Evolutionary conservation across 345 rosid genomes (phyloP), one percentile per base, ranked within the genome.

Genomic region (Ricinus communis): DNA sequence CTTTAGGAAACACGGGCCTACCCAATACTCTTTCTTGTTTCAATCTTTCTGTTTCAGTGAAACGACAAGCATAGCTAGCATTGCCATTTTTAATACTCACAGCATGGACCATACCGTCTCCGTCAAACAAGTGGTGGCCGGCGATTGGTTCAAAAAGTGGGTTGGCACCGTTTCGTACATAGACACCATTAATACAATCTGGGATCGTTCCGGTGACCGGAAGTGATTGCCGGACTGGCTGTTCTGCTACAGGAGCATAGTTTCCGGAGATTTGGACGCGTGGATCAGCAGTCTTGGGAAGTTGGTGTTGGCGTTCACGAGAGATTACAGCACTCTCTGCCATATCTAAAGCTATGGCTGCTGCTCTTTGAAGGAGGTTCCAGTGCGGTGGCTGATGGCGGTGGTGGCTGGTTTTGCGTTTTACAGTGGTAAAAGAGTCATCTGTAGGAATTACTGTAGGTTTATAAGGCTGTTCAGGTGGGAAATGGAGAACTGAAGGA

Each of bases 81-180:
- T 69, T 24, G 22, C 96, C 96, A 58, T 81, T 78, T 1, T 41
- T 66, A 58, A 94, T 82, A 46, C 66, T 74, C 43, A 94, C 91
- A 14, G 96, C 91, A 66, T 94, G 98, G 52, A 94, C 86, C 98
- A 94, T 94, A 25, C 98, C 98, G 66, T 94, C 98, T 3, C 98
- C 97, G 79, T 94, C 98, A 40, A 94, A 94, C 2, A 94, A 73
- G 74, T 94, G 98, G 76, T 94, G 98, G 0, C 98, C 98, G 16
- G 96, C 88, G 28, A 86, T 81, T 0, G 98, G 98, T 68, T 91
- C 86, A 69, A 87, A 87, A 18, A 90, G 82, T 18, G 98, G 98
- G 80, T 94, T 91, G 24, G 97, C 98, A 0, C 98, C 98, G 88
- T 94, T 94, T 24, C 98, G 90, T 63, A 88, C 77, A 58, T 94